These are phyloP conservation scores for Tolypocladium ophioglossoides DNA, from an alignment of 2,329 filamentous ascomycete species.

Conservation along the genomic window DNA sequence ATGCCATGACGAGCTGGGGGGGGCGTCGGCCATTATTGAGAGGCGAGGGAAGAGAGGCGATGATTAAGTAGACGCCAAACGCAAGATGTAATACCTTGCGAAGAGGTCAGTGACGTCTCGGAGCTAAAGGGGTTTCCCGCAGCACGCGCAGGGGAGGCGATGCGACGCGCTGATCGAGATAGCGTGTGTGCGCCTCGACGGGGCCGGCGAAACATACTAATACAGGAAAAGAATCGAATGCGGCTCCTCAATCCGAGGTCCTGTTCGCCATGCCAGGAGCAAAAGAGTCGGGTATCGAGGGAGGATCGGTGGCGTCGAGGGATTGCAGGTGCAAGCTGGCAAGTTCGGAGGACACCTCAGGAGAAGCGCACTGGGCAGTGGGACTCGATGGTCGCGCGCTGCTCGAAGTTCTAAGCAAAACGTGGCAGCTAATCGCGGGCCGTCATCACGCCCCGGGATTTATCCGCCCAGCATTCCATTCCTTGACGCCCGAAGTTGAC, in stretches of 20 bases:
- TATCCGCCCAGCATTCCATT: background rate
- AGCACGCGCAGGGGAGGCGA: slow-evolving; percentile 1
- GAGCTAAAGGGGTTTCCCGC: background rate
- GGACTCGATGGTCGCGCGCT: background rate
- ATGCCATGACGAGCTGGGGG: slow-evolving; percentile 27
- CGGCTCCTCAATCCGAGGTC: slow-evolving; percentile 5
- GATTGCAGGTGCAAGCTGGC: slow-evolving; percentile 17
- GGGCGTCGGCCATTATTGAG: slow-evolving; percentile 26
- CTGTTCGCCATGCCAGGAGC: slow-evolving; percentile 9
- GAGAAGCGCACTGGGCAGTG: background rate
- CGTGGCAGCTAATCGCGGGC: background rate
- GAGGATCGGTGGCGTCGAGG: slow-evolving; percentile 2
- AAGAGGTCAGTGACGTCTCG: background rate
- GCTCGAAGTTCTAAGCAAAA: no score
- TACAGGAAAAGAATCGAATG: slow-evolving; percentile 8
- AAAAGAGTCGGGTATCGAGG: background rate
- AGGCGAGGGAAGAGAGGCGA: slow-evolving; percentile 2
- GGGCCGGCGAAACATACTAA: slow-evolving; percentile 3
- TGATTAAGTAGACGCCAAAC: slow-evolving; percentile 4
- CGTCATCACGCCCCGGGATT: background rate
- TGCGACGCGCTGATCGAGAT: background rate
- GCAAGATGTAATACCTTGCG: background rate
- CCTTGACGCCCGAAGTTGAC: no score
- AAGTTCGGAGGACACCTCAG: slow-evolving; percentile 5
- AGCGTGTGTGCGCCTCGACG: background rate